A percentile compares a stretch with the other conserved stretches of the same genome.
phyloP scores from a whole-genome alignment of 1,139 yeast species.

The Zygoascus sp. region DNA sequence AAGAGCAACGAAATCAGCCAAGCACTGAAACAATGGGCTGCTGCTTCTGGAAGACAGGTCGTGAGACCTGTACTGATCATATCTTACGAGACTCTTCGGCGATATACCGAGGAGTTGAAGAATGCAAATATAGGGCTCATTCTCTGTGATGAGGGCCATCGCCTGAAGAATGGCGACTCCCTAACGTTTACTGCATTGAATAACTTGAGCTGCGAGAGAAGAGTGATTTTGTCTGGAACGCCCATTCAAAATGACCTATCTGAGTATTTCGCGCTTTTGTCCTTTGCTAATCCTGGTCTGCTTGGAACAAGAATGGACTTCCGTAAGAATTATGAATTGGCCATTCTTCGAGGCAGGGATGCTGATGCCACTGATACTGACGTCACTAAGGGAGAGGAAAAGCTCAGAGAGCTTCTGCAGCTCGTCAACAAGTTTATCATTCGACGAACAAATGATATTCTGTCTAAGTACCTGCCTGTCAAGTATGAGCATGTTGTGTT shows the following conservation, averaged over 20 bases:
- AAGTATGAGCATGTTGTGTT: constrained; percentile 95
- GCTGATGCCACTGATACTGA: constrained; percentile 85
- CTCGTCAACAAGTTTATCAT: constrained; percentile 87
- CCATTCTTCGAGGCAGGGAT: constrained; percentile 81
- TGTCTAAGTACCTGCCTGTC: constrained; percentile 89
- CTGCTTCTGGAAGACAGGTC: constrained; percentile 79
- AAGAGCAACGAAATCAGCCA: constrained; percentile 52
- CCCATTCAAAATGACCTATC: constrained; percentile 96
- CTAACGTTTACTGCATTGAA: constrained; percentile 85
- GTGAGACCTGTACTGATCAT: constrained; percentile 92
- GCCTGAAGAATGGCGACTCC: constrained; percentile 92
- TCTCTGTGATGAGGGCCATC: constrained; percentile 95
- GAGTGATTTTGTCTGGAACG: constrained; percentile 93
- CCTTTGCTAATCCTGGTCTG: constrained; percentile 92
- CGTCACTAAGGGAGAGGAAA: constrained; percentile 63
- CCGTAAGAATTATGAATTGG: constrained; percentile 75
- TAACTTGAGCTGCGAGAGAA: constrained; percentile 73
- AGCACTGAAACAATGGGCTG: constrained; percentile 80
- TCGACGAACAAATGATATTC: constrained; percentile 90
- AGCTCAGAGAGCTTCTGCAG: constrained; percentile 63
- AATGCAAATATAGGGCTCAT: constrained; percentile 82
- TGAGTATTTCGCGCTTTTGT: constrained; percentile 86
- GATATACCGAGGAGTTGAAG: constrained; percentile 74
- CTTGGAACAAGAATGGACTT: constrained; percentile 82
- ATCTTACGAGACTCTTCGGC: constrained; percentile 89